These are phyloP conservation scores for Pseudisothecium myosuroides DNA, from an alignment of 225 moss, liverwort and hornwort genomes.

Conservation along the genomic window DNA sequence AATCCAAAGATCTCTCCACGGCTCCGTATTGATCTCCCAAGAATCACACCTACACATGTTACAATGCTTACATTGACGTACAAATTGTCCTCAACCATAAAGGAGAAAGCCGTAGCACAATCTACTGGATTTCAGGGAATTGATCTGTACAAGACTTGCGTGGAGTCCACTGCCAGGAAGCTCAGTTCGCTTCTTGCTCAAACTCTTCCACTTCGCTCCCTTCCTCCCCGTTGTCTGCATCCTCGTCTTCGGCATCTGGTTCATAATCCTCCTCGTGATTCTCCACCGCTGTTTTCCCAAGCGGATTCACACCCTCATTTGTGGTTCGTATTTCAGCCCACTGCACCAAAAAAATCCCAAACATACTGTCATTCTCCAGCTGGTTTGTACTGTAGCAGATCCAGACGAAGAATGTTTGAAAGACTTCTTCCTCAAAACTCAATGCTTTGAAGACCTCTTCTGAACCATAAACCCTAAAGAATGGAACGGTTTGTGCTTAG, in stretches of 20 bases:
- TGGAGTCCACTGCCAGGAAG: neutral
- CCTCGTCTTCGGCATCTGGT: constrained; percentile 81
- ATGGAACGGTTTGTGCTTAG: neutral
- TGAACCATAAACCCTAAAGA: too few relatives aligned
- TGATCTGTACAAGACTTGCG: neutral
- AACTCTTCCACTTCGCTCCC: constrained; percentile 82
- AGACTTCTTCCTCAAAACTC: neutral
- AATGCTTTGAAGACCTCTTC: neutral
- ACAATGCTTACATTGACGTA: neutral
- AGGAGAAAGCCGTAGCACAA: neutral
- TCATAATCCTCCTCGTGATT: constrained; percentile 94
- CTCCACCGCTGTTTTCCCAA: constrained; percentile 77
- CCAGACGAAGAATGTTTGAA: neutral
- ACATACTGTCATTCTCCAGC: neutral
- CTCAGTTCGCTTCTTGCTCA: constrained; percentile 48
- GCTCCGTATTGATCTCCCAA: neutral
- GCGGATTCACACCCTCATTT: constrained; percentile 63
- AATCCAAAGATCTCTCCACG: neutral
- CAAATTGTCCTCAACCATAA: neutral
- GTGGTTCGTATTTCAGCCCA: constrained; percentile 64
- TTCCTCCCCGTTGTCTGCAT: constrained; percentile 79
- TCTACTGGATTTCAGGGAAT: neutral
- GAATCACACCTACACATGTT: neutral
- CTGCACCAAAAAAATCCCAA: constrained; percentile 1
- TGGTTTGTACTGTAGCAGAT: too few relatives aligned